A percentile compares a stretch with the other conserved stretches of the same genome.
Evolutionary conservation across 305 asterid species (phyloP).

Genomic region (Fraxinus greggii): DNA sequence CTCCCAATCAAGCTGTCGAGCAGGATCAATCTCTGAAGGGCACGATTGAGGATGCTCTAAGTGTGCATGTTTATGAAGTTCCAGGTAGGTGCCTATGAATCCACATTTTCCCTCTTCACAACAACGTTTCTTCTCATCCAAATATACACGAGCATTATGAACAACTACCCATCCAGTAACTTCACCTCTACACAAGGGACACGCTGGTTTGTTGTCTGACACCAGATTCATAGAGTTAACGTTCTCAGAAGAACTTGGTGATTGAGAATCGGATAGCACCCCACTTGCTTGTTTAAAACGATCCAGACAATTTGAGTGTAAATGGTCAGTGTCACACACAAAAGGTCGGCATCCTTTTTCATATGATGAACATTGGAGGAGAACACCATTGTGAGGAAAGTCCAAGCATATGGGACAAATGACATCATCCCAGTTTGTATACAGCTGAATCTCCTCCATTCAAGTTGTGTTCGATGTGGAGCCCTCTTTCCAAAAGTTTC

Average conservation of each 20-base stretch:
- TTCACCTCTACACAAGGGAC: slow-evolving; percentile 84
- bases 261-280: slow-evolving; percentile 38
- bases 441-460: slow-evolving; percentile 58
- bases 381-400: slow-evolving; percentile 75
- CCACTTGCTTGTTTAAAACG: slow-evolving; percentile 72
- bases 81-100: slow-evolving; percentile 58
- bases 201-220: slow-evolving; percentile 45
- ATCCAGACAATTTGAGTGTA: slow-evolving; percentile 71
- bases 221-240: slow-evolving; percentile 23
- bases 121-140: slow-evolving; percentile 62
- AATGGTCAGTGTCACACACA: slow-evolving; percentile 73
- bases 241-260: slow-evolving; percentile 36
- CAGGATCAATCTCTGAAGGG: slow-evolving; percentile 79
- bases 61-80: slow-evolving; percentile 69
- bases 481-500: slow-evolving; percentile 34
- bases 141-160: slow-evolving; percentile 54
- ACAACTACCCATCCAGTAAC: slow-evolving; percentile 76
- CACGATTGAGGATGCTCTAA: slow-evolving; percentile 72
- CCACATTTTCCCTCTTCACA: slow-evolving; percentile 73
- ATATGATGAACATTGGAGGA: slow-evolving; percentile 73
- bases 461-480: slow-evolving; percentile 12
- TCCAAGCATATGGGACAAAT: slow-evolving; percentile 79
- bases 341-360: slow-evolving; percentile 73
- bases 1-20: slow-evolving; percentile 83
- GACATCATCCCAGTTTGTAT: slow-evolving; percentile 62